Conservation (phyloP, 495 filamentous ascomycete species). For the Alectoria sarmentosa region DNA sequence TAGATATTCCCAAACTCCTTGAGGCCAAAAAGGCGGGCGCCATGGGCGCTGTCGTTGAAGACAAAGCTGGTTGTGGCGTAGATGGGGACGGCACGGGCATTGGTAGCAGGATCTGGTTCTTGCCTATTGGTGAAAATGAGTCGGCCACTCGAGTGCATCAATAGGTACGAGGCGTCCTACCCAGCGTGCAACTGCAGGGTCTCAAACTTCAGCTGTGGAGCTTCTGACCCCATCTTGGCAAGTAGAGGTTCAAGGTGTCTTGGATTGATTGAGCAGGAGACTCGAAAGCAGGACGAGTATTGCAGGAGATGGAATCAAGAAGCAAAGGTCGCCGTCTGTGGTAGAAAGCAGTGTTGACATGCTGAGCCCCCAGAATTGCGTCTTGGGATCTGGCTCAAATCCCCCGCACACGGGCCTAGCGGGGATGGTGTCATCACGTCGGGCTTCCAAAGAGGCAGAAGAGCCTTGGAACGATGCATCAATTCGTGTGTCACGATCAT, state of each 20-base stretch:
- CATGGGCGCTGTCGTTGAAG: slow-evolving; percentile 97
- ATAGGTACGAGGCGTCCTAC: slow-evolving; percentile 39
- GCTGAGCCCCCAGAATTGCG: not conserved
- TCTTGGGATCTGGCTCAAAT: not conserved
- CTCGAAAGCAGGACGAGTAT: not conserved
- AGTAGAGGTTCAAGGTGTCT: not conserved
- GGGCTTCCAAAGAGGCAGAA: not conserved
- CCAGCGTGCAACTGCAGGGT: slow-evolving; percentile 96
- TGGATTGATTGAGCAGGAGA: not conserved
- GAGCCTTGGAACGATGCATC: not conserved
- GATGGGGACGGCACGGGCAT: slow-evolving; percentile 89
- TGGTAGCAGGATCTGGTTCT: slow-evolving; percentile 76
- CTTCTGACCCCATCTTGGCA: slow-evolving; percentile 16
- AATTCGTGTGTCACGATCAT: not conserved
- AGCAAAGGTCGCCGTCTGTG: not conserved
- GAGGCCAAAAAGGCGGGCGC: slow-evolving; percentile 91
- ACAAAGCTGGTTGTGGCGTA: slow-evolving; percentile 88
- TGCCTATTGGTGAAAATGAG: slow-evolving; percentile 49
- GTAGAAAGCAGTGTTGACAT: not conserved
- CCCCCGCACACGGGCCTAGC: slow-evolving; percentile 3
- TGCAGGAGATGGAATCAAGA: not conserved
- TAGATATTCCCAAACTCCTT: slow-evolving; percentile 99
- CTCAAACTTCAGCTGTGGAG: slow-evolving; percentile 53
- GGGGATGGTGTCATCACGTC: slow-evolving; percentile 15
- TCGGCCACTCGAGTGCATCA: slow-evolving; percentile 13